Conservation (phyloP, 208 protist genomes). For the Crithidia acanthocephali region DNA sequence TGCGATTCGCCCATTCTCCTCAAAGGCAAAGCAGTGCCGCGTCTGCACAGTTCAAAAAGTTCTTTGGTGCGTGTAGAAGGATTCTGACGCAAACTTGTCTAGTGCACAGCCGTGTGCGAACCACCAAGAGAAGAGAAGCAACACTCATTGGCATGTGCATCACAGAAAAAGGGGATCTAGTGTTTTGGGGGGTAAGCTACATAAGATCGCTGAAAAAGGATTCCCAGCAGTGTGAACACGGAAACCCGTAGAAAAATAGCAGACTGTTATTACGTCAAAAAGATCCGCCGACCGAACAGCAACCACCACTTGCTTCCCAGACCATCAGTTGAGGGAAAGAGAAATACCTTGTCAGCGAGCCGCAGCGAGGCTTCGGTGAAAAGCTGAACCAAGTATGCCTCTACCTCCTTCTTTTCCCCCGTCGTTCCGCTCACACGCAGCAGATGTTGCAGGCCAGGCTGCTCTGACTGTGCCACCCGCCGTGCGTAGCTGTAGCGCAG, state of each 20-base stretch:
- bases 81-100: no score
- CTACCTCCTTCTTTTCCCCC: background rate
- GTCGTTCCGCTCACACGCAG: background rate
- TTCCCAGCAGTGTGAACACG: no score
- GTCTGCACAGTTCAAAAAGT: no score
- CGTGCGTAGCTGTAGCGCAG: slow-evolving; percentile 2
- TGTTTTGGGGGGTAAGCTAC: no score
- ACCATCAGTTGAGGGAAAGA: background rate
- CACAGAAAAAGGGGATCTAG: no score
- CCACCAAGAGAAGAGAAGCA: no score
- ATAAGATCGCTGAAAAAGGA: no score
- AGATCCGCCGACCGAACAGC: background rate
- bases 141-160: no score
- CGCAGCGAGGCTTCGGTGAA: background rate
- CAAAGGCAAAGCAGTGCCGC: no score
- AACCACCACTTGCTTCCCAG: background rate
- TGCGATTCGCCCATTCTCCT: no score
- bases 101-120: no score
- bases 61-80: no score
- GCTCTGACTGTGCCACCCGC: background rate
- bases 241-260: background rate
- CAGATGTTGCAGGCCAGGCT: background rate
- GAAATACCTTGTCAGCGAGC: background rate
- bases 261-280: background rate
- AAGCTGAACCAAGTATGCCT: background rate